phyloP scores from a whole-genome alignment of 192 early-diverging fungal species.

The Coemansia sp. region DNA sequence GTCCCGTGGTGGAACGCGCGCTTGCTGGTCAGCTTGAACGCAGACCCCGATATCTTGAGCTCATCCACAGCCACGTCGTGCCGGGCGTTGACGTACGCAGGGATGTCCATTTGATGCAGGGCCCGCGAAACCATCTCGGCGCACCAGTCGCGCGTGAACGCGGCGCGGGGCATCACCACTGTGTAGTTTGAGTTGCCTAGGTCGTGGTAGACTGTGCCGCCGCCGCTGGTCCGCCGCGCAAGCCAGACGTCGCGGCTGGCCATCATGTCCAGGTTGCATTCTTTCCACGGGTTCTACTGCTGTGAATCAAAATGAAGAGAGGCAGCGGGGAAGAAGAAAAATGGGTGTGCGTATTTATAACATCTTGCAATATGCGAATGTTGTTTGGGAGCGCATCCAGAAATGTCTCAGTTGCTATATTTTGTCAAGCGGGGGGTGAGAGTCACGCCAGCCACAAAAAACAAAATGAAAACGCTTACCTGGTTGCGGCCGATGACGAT shows the following conservation, averaged over 20 bases:
- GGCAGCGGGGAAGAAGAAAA: background rate
- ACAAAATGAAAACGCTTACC: constrained; percentile 28
- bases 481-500: constrained; percentile 97
- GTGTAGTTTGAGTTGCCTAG: constrained; percentile 95
- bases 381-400: background rate
- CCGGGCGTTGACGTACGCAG: constrained; percentile 77
- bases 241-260: constrained; percentile 67
- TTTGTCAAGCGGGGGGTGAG: background rate
- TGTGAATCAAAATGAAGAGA: background rate
- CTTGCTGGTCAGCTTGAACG: constrained; percentile 82
- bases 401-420: background rate
- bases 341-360: background rate
- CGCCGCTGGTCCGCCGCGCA: constrained; percentile 85
- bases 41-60: constrained; percentile 90
- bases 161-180: constrained; percentile 83
- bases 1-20: constrained; percentile 97
- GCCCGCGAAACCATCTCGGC: constrained; percentile 76
- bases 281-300: constrained; percentile 90
- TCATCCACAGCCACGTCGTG: constrained; percentile 87
- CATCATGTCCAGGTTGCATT: constrained; percentile 80
- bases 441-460: background rate
- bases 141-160: constrained; percentile 73
- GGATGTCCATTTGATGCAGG: constrained; percentile 71
- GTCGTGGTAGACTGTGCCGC: constrained; percentile 96
- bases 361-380: too few species aligned